phyloP scores from a whole-genome alignment of 495 filamentous ascomycete species.

The Hypomontagnella submonticulosa region DNA sequence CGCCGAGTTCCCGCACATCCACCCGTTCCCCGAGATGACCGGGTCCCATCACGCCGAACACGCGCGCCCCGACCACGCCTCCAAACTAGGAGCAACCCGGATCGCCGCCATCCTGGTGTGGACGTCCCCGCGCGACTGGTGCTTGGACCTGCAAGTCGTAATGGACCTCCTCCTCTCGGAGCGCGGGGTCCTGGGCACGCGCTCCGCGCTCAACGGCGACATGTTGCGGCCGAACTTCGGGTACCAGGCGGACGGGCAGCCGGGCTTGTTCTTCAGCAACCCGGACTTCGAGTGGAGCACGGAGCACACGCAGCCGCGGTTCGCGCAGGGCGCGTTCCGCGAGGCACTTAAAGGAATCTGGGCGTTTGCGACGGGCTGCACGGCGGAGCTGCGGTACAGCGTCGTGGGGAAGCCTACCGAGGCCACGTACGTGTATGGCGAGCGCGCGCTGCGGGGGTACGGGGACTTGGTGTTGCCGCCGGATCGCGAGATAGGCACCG shows the following conservation, averaged over 20 bases:
- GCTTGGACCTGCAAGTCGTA: slow-evolving; percentile 74
- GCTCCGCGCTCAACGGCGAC: slow-evolving; percentile 60
- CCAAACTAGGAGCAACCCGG: slow-evolving; percentile 60
- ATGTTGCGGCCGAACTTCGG: slow-evolving; percentile 72
- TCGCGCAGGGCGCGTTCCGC: slow-evolving; percentile 87
- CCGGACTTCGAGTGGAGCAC: slow-evolving; percentile 85
- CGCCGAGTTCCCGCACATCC: slow-evolving; percentile 70
- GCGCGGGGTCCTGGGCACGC: slow-evolving; percentile 74
- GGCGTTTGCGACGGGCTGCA: slow-evolving; percentile 67
- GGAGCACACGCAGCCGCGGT: slow-evolving; percentile 75
- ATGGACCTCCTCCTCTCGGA: slow-evolving; percentile 74
- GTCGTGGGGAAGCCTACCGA: slow-evolving; percentile 81
- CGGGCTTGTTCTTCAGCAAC: slow-evolving; percentile 81
- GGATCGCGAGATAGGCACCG: slow-evolving; percentile 62
- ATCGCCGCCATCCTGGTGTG: slow-evolving; percentile 82
- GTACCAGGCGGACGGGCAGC: slow-evolving; percentile 75
- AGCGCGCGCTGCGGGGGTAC: slow-evolving; percentile 68
- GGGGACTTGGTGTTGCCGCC: slow-evolving; percentile 59
- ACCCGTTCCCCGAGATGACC: slow-evolving; percentile 76
- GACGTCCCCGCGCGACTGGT: slow-evolving; percentile 85
- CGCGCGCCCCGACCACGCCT: slow-evolving; percentile 65
- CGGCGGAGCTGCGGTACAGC: slow-evolving; percentile 66
- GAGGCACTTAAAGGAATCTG: slow-evolving; percentile 76
- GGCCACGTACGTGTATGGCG: slow-evolving; percentile 78
- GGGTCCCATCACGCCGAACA: slow-evolving; percentile 68